Evolutionary conservation across 148 eudicot genomes (phyloP), one percentile per base, ranked within the genome.

Genomic region (Polygonum aviculare): DNA sequence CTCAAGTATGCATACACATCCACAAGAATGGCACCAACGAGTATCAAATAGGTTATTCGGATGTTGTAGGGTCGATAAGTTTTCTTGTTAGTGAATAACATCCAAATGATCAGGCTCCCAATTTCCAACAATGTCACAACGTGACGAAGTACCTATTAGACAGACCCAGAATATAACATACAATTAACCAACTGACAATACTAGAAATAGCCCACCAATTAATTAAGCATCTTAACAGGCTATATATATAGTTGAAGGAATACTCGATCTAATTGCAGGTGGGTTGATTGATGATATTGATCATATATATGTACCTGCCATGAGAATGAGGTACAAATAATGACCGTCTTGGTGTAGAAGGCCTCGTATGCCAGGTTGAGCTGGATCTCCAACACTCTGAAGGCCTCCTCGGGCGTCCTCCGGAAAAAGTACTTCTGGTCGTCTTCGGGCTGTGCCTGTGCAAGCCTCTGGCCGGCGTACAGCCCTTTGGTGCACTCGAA

Each of bases 311-410:
- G 31, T 26, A 49, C 2, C 52, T 9, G 2, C 52, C 47, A 40
- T 0, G 2, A 81, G 36, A 84, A 88, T 0, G 2, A 19, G 10
- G 41, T 8, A n/a, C 74, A 76, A 21, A 83, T 70, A 22, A 86
- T 78, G 2, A 69, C 31, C 12, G 78, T 49, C 78, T 88, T 88
- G 1, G 92, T 89, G 74, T 69, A 85, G 41, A 85, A 81, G 75
- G 78, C 75, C 5, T 87, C 87, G 35, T 83, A 86, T 50, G 82
- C 67, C 75, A 86, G 82, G 67, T 82, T 85, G 44, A 89, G 82
- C 74, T 87, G 90, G 11, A 83, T 80, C 75, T 87, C 90, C 0
- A 89, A 79, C 7, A 89, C 77, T 73, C 76, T 72, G 54, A 89
- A 85, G 16, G 88, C 92, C 36, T 87, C 85, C 26, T 77, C 74